These are phyloP conservation scores for Rhodosporidiobolus sp. DNA, from an alignment of 768 basidiomycete genomes.

Conservation along the genomic window DNA sequence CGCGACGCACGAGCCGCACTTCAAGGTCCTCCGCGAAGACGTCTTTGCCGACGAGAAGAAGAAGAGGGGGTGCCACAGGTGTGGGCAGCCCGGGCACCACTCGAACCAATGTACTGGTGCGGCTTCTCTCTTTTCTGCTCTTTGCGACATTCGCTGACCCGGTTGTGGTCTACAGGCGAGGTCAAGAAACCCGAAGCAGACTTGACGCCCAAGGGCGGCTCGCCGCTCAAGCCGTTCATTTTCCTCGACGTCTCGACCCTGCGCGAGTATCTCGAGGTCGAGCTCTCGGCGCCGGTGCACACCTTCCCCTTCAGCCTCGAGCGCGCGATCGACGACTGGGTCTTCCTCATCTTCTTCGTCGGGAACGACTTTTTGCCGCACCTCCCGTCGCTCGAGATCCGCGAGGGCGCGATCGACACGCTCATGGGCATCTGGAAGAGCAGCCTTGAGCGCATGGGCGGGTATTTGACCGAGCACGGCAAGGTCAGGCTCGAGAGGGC, in stretches of 20 bases:
- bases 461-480: constrained; percentile 92
- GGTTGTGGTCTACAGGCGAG: constrained; percentile 51
- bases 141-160: no score
- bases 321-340: constrained; percentile 98
- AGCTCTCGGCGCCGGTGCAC: constrained; percentile 74
- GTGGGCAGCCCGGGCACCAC: constrained; percentile 91
- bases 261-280: constrained; percentile 96
- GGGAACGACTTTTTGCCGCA: constrained; percentile 99
- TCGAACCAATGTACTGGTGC: constrained; percentile 85
- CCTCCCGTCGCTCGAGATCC: constrained; percentile 94
- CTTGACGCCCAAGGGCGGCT: constrained; percentile 52
- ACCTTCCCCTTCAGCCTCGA: constrained; percentile 89
- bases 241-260: constrained; percentile 95
- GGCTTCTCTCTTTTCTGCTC: background rate
- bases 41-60: constrained; percentile 70
- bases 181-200: constrained; percentile 59
- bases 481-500: constrained; percentile 77
- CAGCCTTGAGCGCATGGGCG: constrained; percentile 92
- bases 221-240: constrained; percentile 91
- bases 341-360: constrained; percentile 98
- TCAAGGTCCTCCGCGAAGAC: constrained; percentile 94
- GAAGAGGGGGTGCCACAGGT: constrained; percentile 77
- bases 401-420: constrained; percentile 98
- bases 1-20: constrained; percentile 97
- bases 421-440: constrained; percentile 91